A percentile compares a stretch with the other conserved stretches of the same genome.
phyloP scores from a whole-genome alignment of 2,329 filamentous ascomycete species.

The Aspergillus proliferans region DNA sequence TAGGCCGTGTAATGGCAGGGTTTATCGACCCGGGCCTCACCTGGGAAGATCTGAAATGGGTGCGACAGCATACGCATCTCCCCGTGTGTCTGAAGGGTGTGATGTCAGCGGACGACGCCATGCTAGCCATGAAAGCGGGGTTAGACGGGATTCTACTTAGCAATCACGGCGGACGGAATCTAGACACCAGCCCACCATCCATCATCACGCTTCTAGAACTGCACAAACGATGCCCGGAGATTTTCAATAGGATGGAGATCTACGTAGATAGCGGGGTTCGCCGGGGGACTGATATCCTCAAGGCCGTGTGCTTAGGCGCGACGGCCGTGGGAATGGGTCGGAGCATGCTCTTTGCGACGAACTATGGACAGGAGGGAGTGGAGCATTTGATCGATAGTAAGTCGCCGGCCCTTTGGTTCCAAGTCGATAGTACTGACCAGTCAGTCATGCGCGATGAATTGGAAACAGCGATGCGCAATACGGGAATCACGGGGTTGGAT shows the following conservation, averaged over 20 bases:
- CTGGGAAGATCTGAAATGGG: constrained; percentile 52
- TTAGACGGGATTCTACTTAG: constrained; percentile 51
- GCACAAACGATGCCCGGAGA: constrained; percentile 45
- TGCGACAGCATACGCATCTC: constrained; percentile 42
- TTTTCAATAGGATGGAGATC: constrained; percentile 46
- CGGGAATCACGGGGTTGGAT: constrained; percentile 40
- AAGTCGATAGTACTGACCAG: constrained; percentile 1
- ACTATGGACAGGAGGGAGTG: constrained; percentile 51
- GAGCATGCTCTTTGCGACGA: constrained; percentile 48
- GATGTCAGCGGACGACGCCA: constrained; percentile 52
- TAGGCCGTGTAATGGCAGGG: constrained; percentile 48
- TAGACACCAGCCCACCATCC: constrained; percentile 47
- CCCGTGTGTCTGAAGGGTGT: constrained; percentile 55
- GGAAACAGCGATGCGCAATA: constrained; percentile 44
- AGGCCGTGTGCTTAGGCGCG: constrained; percentile 48
- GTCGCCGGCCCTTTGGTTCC: constrained; percentile 17
- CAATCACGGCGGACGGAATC: constrained; percentile 54
- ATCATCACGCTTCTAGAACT: constrained; percentile 50
- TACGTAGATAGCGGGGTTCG: constrained; percentile 51
- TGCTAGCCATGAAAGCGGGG: constrained; percentile 44
- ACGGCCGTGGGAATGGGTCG: constrained; percentile 51
- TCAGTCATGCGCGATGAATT: constrained; percentile 43
- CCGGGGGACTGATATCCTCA: constrained; percentile 50
- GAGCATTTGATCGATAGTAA: constrained; percentile 52
- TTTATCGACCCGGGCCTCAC: constrained; percentile 49